Evolutionary conservation across 2,329 filamentous ascomycete genomes (phyloP), one percentile per base, ranked within the genome.

Genomic region (Acarospora socialis): DNA sequence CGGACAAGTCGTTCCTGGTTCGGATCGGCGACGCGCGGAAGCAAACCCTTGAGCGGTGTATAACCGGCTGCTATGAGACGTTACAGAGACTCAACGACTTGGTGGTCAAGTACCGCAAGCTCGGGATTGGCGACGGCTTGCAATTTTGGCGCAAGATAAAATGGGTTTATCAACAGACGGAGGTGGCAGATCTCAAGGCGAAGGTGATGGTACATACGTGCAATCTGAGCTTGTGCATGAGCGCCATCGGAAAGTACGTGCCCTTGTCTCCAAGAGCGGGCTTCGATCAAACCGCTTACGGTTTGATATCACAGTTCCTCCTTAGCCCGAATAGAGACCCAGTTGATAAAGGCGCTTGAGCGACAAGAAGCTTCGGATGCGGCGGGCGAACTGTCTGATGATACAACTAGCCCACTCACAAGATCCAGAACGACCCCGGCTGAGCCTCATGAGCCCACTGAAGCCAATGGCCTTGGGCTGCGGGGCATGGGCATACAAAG

Each of bases 181-280:
- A 49, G 7, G 40, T 53, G 27, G 41, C 46, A 17, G 40, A 48
- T 16, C 38, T 51, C 7, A 47, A 43, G 29, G 48, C 47, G 4
- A 49, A 45, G 24, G 39, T 52, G 4, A 49, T 49, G 42, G 38
- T 47, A 6, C 44, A 52, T 23, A 43, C 41, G 10, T 50, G 45
- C 35, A 46, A 50, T 25, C 33, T 53, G 15, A 45, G 42, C 29
- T 22, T 52, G 17, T 53, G 46, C 27, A 44, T 49, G 41, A 49
- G 43, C 24, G 43, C 43, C 1, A 46, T 48, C 13, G 41, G 38
- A 21, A 46, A 46, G 48, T 52, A 31, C 39, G 46, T 45, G 3
- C 7, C 5, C 14, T 19, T 10, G 4, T 12, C 14, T 4, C 7
- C 4, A 10, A 9, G 8, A 10, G 7, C 2, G 9, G 3, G 4